A percentile compares a stretch with the other conserved stretches of the same genome.
These are phyloP conservation scores for Irpex sp. DNA, from an alignment of 1,284 basidiomycete genomes.

Conservation along the genomic window DNA sequence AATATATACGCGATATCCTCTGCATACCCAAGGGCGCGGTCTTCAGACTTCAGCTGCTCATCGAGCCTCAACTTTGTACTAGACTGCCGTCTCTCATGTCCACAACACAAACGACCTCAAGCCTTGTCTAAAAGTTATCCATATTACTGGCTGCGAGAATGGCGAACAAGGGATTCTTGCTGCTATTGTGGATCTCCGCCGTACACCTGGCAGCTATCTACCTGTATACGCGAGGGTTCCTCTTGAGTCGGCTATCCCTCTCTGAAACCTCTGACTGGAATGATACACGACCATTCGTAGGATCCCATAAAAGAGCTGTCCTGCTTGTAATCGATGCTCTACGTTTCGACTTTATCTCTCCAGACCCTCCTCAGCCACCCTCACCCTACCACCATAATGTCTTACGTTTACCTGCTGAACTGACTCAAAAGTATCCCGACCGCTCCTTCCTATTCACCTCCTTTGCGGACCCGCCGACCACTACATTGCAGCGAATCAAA, in stretches of 20 bases:
- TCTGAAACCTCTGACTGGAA: constrained; percentile 37
- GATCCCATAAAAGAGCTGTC: constrained; percentile 78
- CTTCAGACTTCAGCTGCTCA: no score
- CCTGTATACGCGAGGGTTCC: constrained; percentile 87
- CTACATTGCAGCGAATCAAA: constrained; percentile 94
- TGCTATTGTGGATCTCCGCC: constrained; percentile 59
- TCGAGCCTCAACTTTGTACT: no score
- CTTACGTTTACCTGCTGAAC: constrained; percentile 72
- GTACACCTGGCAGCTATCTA: constrained; percentile 64
- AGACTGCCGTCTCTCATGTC: no score
- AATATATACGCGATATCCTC: no score
- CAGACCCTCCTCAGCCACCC: constrained; percentile 54
- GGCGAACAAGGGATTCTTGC: constrained; percentile 18
- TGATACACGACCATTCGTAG: constrained; percentile 30
- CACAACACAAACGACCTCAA: no score
- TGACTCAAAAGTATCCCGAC: constrained; percentile 58
- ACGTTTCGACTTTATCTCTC: constrained; percentile 91
- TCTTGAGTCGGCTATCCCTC: constrained; percentile 80
- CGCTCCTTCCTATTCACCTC: constrained; percentile 87
- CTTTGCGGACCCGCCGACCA: constrained; percentile 92
- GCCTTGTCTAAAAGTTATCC: no score
- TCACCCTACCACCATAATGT: constrained; percentile 82
- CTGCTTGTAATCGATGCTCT: constrained; percentile 91
- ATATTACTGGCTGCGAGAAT: neutral
- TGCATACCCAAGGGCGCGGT: no score